Evolutionary conservation across 345 rosid species (phyloP), one percentile per base, ranked within the genome.

Genomic region (Citrus medica): DNA sequence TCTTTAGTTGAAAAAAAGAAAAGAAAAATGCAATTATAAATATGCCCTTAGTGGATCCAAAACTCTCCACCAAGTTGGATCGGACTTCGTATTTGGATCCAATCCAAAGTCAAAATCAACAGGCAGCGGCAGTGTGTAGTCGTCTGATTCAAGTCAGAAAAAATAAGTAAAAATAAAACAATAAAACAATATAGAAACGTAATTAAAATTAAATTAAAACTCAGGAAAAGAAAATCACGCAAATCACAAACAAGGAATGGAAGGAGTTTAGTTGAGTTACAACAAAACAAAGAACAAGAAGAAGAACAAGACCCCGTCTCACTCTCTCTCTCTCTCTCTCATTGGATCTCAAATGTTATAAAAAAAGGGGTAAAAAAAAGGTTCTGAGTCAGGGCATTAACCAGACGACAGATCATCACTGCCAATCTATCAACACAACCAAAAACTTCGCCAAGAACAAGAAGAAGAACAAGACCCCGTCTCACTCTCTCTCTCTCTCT

Each of bases 281-380:
- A 14, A 13, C 51, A 42, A 42, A 42, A 42, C 51, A 42, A 12
- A 51, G 56, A 51, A 51, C 21, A 53, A 53, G 58, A 53, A 51
- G 21, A 51, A 53, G 58, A 53, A 53, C 21, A 53, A 27, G 60
- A 48, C 38, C 35, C 27, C 21, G 65, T 58, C 64, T 61, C n/a
- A 13, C 9, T 35, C 53, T 62, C 68, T 61, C 55, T 61, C 9
- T 61, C 9, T 61, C 9, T 2, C 5, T 9, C 19, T 62, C 25
- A 68, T 74, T 62, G 69, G 77, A 62, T 74, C 77, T 74, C 32
- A 58, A 28, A 30, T 33, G 67, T 16, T 30, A 14, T 14, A 33
- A 28, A 28, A 63, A 3, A 12, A 42, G 1, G 1, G 3, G 0
- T 0, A 46, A 46, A 46, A 42, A 10, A 10, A 40, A 40, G 9